Evolutionary conservation across 805 yeast species (phyloP), one percentile per base, ranked within the genome.

Genomic region (Kluyveromyces wickerhamii): DNA sequence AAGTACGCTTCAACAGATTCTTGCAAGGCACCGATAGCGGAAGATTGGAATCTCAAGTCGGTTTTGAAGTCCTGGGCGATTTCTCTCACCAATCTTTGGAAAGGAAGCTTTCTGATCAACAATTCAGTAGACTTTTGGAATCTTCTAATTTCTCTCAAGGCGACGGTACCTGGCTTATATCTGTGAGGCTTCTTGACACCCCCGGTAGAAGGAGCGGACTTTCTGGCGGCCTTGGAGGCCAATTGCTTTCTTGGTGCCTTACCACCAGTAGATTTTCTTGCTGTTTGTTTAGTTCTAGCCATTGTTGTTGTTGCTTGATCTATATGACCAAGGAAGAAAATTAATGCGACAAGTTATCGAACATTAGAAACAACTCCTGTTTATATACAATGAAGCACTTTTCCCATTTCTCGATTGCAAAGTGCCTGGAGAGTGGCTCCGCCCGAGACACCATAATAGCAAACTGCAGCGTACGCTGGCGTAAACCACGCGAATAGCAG

Each of bases 1-100:
- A 92, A 72, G 76, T 87, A 92, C 57, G 96, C 96, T 74, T 89
- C 98, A 43, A 89, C 95, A 45, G 97, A 88, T 71, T 92, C 98
- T 68, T 89, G 98, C 57, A 89, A 72, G 50, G 98, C 98, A 69
- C 94, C 88, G 49, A 89, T 82, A 49, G 97, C 97, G 48, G 94
- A 83, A 39, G 95, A 83, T 66, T 89, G 96, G 80, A 92, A 89
- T 74, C 95, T 80, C 65, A 87, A 75, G 60, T 82, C 94, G 51
- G 89, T 77, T 71, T 80, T 82, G 76, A 83, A 82, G 62, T 87
- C 95, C 66, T 82, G 89, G 46, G 96, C 94, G 45, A 89, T 85
- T 69, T 88, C 95, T 66, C 96, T 76, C 39, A 88, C 96, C 61
- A 88, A 75, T 74, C 96, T 80, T 66, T 89, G 96, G 81, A 89